Conservation (phyloP, 352 stramenopile species). For the Globisporangium spinosum region DNA sequence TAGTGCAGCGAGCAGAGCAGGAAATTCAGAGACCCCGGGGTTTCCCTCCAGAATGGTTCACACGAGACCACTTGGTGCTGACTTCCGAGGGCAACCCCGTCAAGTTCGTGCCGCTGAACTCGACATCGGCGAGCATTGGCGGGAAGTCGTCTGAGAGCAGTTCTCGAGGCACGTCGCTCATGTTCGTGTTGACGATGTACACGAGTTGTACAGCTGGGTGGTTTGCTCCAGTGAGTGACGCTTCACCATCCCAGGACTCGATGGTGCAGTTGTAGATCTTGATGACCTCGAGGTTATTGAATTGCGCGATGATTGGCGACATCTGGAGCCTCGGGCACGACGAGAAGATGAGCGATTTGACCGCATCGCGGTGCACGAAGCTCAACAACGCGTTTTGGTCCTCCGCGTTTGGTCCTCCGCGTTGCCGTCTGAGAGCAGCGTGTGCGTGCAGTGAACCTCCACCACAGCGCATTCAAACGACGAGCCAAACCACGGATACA, state of each 20-base stretch:
- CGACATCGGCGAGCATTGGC: slow-evolving; percentile 27
- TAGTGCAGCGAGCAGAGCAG: neutral
- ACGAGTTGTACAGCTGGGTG: too few relatives aligned
- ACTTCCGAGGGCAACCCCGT: slow-evolving; percentile 18
- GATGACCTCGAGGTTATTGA: slow-evolving; percentile 27
- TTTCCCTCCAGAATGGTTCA: slow-evolving; percentile 3
- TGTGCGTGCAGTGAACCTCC: too few relatives aligned
- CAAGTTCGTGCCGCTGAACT: slow-evolving; percentile 37
- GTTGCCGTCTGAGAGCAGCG: too few relatives aligned
- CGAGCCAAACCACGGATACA: slow-evolving; percentile 3
- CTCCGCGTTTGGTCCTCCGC: too few relatives aligned
- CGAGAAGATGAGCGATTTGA: slow-evolving; percentile 35
- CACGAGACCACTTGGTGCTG: neutral
- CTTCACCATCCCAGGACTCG: slow-evolving; percentile 18
- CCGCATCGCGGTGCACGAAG: too few relatives aligned
- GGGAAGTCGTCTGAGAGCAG: slow-evolving; percentile 38
- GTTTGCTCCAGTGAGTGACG: slow-evolving; percentile 22
- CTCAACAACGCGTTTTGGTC: too few relatives aligned
- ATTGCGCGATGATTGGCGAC: slow-evolving; percentile 16
- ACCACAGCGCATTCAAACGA: too few relatives aligned
- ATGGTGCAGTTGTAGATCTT: slow-evolving; percentile 50
- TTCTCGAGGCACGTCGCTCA: slow-evolving; percentile 27
- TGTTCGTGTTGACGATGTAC: slow-evolving; percentile 30
- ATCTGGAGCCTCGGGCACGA: slow-evolving; percentile 35
- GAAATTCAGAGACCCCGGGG: neutral